phyloP scores from a whole-genome alignment of 768 basidiomycete species.

The Naganishia kalamii region DNA sequence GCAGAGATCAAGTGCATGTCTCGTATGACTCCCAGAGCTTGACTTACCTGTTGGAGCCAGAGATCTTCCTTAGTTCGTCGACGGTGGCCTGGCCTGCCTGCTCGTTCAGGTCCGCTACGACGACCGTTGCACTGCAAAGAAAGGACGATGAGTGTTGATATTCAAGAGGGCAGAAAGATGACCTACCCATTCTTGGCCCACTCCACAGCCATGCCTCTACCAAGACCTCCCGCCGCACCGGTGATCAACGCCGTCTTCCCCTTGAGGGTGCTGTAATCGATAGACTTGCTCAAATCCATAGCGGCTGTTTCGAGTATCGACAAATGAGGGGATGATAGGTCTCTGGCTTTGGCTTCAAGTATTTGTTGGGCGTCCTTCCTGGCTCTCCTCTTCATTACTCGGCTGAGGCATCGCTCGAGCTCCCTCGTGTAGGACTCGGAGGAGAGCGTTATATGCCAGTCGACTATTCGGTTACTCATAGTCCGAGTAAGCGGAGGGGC shows the following conservation, averaged over 20 bases:
- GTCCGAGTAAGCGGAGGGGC: conserved; percentile 14
- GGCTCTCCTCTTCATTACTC: not conserved
- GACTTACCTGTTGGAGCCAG: conserved; percentile 16
- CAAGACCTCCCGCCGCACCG: conserved; percentile 21
- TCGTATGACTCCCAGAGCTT: not conserved
- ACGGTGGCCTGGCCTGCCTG: conserved; percentile 13
- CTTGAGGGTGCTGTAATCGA: conserved; percentile 15
- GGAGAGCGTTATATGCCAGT: not conserved
- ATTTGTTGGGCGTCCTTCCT: not conserved
- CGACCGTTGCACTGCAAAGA: conserved; percentile 10
- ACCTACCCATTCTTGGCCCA: conserved; percentile 22
- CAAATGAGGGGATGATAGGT: not conserved
- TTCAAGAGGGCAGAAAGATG: too few relatives aligned
- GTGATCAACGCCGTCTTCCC: conserved; percentile 22
- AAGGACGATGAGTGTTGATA: too few relatives aligned
- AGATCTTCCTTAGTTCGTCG: conserved; percentile 15
- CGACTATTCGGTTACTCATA: too few relatives aligned
- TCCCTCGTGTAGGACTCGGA: not conserved
- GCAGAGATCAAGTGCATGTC: not conserved
- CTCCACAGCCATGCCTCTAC: conserved; percentile 19
- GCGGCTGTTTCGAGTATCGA: not conserved
- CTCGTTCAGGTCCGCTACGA: conserved; percentile 22
- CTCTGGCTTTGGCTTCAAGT: not conserved
- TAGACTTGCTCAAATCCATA: conserved; percentile 18
- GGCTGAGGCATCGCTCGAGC: not conserved